Conservation (phyloP, 768 basidiomycete species). For the Plicaturopsis crispa region DNA sequence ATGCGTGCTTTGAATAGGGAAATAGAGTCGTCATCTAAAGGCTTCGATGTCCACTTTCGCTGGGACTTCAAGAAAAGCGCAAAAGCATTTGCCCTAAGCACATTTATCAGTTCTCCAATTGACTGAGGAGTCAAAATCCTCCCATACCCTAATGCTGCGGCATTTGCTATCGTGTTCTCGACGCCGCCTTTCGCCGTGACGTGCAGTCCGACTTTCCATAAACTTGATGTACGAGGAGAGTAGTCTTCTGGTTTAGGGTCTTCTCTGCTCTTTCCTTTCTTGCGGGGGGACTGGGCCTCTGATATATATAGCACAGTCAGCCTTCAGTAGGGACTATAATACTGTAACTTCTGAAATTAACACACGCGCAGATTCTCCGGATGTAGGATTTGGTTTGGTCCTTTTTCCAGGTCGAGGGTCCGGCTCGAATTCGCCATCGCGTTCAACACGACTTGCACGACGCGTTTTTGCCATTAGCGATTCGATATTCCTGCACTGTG, state of each 20-base stretch:
- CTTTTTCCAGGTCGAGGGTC: too few relatives aligned
- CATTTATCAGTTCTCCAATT: neutral
- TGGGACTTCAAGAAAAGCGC: constrained; percentile 84
- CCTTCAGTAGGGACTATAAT: too few relatives aligned
- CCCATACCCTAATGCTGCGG: constrained; percentile 58
- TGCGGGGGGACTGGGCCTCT: too few relatives aligned
- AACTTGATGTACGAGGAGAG: constrained; percentile 19
- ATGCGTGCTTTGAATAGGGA: constrained; percentile 53
- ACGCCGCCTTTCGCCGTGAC: constrained; percentile 78
- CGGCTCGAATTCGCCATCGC: too few relatives aligned
- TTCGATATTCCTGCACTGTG: too few relatives aligned
- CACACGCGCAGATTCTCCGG: too few relatives aligned
- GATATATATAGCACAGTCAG: too few relatives aligned
- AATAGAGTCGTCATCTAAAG: constrained; percentile 46
- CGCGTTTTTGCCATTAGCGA: too few relatives aligned
- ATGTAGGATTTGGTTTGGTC: too few relatives aligned
- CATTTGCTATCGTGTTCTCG: constrained; percentile 64
- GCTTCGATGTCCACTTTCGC: constrained; percentile 67
- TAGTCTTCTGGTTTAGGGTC: constrained; percentile 20
- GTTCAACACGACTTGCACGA: too few relatives aligned
- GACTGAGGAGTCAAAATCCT: neutral
- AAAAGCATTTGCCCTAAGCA: constrained; percentile 66
- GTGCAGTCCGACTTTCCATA: constrained; percentile 78
- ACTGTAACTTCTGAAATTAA: too few relatives aligned
- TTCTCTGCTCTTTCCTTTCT: too few relatives aligned